These are phyloP conservation scores for Clitocybe nebularis DNA, from an alignment of 1,284 basidiomycete genomes.

Conservation along the genomic window DNA sequence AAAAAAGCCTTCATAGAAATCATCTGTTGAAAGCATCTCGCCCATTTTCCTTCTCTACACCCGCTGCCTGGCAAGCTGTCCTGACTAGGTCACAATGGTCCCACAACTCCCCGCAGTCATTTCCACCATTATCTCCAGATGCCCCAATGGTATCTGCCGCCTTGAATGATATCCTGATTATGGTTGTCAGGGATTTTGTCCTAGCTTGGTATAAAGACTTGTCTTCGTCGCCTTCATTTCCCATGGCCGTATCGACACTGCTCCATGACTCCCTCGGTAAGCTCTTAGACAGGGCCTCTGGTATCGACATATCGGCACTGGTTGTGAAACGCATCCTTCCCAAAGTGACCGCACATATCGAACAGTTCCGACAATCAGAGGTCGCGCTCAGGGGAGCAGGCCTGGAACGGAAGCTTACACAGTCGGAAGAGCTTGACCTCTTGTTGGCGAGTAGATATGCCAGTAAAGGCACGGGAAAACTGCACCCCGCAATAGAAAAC, in stretches of 20 bases:
- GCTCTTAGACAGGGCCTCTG: slow-evolving; percentile 50
- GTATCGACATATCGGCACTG: slow-evolving; percentile 73
- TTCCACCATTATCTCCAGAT: slow-evolving; percentile 57
- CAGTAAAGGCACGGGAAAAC: slow-evolving; percentile 51
- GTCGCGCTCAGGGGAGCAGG: slow-evolving; percentile 73
- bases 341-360: slow-evolving; percentile 83
- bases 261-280: slow-evolving; percentile 66
- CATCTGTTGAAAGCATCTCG: slow-evolving; percentile 51
- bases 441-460: slow-evolving; percentile 79
- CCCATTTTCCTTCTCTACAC: slow-evolving; percentile 80
- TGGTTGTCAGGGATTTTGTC: slow-evolving; percentile 82
- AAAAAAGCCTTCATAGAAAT: slow-evolving; percentile 29
- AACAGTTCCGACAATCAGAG: slow-evolving; percentile 91
- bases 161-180: slow-evolving; percentile 74
- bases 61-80: slow-evolving; percentile 88
- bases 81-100: slow-evolving; percentile 83
- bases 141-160: slow-evolving; percentile 62
- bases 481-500: slow-evolving; percentile 81
- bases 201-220: slow-evolving; percentile 81
- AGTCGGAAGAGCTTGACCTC: slow-evolving; percentile 84
- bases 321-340: slow-evolving; percentile 84
- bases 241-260: slow-evolving; percentile 74
- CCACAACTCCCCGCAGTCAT: slow-evolving; percentile 58
- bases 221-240: slow-evolving; percentile 85
- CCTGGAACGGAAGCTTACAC: slow-evolving; percentile 72